Percentiles rank a stretch among this genome's conserved stretches.
Conservation (phyloP, 306 rosid genomes). For the Quercus parvula region DNA sequence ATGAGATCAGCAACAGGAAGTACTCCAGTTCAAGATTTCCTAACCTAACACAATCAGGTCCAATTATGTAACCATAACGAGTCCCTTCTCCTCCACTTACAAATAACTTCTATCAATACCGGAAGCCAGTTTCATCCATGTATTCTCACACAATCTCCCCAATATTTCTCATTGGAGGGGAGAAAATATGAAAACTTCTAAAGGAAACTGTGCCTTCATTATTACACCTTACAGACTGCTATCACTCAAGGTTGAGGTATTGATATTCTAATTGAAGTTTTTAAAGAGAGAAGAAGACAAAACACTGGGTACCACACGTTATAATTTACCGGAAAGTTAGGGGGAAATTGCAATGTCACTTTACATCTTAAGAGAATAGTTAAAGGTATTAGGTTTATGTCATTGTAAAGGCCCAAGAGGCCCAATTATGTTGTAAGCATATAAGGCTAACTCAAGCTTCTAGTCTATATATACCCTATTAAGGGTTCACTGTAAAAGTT, state of each 20-base stretch:
- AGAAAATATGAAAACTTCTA: background rate
- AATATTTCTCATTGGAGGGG: background rate
- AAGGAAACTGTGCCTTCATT: background rate
- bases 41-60: background rate
- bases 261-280: background rate
- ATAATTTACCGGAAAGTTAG: background rate
- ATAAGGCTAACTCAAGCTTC: no score
- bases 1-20: background rate
- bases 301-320: background rate
- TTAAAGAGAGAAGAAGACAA: background rate
- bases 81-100: background rate
- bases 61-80: background rate
- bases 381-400: no score
- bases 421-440: no score
- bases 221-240: background rate
- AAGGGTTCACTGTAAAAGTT: no score
- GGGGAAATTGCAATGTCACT: background rate
- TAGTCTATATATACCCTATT: no score
- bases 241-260: background rate
- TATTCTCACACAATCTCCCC: background rate
- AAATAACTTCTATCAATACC: background rate
- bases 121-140: background rate
- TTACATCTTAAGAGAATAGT: background rate
- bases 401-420: no score
- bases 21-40: background rate